phyloP scores from a whole-genome alignment of 257 asterid genomes.

The Orobanche coerulescens region DNA sequence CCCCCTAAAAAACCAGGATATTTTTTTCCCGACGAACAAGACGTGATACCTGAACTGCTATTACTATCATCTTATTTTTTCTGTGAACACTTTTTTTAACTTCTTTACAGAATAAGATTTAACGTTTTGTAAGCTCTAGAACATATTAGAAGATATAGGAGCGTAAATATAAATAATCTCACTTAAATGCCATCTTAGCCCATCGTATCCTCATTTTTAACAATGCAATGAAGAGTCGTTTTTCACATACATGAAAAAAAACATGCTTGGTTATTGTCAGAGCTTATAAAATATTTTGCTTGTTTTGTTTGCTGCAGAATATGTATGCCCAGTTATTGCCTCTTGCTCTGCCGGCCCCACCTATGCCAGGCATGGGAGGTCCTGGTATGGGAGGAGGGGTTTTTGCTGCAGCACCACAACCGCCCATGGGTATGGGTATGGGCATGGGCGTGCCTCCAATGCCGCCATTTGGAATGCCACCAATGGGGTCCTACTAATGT shows the following conservation, averaged over 20 bases:
- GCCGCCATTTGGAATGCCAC: slow-evolving; percentile 55
- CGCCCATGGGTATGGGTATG: slow-evolving; percentile 53
- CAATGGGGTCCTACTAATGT: slow-evolving; percentile 45
- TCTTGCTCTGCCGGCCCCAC: slow-evolving; percentile 53
- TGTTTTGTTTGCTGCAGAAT: slow-evolving; percentile 40
- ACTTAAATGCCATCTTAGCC: no score
- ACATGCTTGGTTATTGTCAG: slow-evolving; percentile 2
- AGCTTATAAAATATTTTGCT: no score
- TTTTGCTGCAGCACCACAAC: slow-evolving; percentile 29
- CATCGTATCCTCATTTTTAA: not conserved
- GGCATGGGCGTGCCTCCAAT: slow-evolving; percentile 61
- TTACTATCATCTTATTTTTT: no score
- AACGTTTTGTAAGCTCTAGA: not conserved
- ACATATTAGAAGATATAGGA: not conserved
- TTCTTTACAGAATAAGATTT: no score
- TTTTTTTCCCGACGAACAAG: no score
- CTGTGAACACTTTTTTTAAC: no score
- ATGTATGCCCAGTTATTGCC: slow-evolving; percentile 55
- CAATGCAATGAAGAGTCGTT: not conserved
- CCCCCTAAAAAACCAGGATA: no score
- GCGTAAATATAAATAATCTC: not conserved
- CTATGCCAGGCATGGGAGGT: slow-evolving; percentile 53
- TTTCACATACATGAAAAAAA: not conserved
- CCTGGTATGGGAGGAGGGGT: slow-evolving; percentile 42
- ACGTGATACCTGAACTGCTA: no score